Evolutionary conservation across 352 stramenopile genomes (phyloP).

Genomic region (Phytophthora cajani): DNA sequence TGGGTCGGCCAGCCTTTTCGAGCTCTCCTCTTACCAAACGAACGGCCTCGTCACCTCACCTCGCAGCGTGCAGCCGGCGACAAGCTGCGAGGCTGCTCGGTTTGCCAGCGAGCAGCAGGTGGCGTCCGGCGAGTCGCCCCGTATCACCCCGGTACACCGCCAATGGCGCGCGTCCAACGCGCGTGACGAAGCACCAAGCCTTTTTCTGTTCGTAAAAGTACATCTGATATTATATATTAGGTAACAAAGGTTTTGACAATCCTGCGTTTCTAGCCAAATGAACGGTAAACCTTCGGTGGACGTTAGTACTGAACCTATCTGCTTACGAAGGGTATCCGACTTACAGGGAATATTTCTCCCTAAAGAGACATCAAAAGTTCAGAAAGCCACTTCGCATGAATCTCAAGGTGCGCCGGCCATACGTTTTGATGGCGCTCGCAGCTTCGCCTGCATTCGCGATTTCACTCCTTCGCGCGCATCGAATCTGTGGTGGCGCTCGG

Average conservation of each 20-base stretch:
- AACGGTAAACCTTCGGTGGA: too few relatives aligned
- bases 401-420: conserved; percentile 11
- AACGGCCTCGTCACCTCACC: background rate
- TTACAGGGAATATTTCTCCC: background rate
- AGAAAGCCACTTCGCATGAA: conserved; percentile 15
- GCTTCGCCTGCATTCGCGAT: conserved; percentile 18
- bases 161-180: conserved; percentile 13
- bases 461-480: conserved; percentile 21
- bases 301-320: background rate
- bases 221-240: too few relatives aligned
- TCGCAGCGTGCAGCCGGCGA: background rate
- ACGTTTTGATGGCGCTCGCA: background rate
- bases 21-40: background rate
- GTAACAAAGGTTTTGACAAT: background rate
- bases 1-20: background rate
- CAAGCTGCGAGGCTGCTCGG: background rate
- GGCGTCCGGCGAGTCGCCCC: background rate
- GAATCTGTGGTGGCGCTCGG: background rate
- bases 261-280: too few relatives aligned
- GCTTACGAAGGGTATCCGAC: background rate
- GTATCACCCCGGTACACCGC: background rate
- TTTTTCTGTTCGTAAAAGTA: conserved; percentile 7
- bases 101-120: background rate
- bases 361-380: conserved; percentile 24
- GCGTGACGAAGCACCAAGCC: conserved; percentile 11